phyloP scores from a whole-genome alignment of 2,329 filamentous ascomycete species.

The Hypoxylon sp. region DNA sequence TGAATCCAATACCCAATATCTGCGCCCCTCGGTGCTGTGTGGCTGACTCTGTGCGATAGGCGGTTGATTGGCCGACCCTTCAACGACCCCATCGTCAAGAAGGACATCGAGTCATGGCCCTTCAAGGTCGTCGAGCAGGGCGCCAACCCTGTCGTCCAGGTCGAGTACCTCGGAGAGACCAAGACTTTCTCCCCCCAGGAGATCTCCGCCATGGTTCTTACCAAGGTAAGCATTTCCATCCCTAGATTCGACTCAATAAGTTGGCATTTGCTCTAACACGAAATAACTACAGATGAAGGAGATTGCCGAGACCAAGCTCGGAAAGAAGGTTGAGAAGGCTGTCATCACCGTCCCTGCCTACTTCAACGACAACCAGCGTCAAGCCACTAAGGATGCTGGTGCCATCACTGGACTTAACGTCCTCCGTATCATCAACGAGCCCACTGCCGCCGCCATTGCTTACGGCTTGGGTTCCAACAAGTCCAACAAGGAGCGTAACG shows the following conservation, averaged over 20 bases:
- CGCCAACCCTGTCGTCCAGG: constrained; percentile 90
- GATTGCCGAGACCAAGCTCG: constrained; percentile 96
- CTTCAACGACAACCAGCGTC: constrained; percentile 99
- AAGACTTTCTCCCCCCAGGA: constrained; percentile 98
- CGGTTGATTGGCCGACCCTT: constrained; percentile 97
- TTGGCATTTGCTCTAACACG: constrained; percentile 31
- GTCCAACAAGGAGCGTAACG: constrained; percentile 97
- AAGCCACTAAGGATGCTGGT: constrained; percentile 99
- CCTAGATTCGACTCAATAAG: background rate
- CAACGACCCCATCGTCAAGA: constrained; percentile 96
- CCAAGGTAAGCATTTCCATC: constrained; percentile 73
- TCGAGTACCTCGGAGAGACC: constrained; percentile 92
- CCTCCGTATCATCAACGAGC: constrained; percentile 99
- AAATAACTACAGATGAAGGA: constrained; percentile 85
- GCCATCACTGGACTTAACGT: constrained; percentile 97
- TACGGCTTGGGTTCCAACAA: constrained; percentile 97
- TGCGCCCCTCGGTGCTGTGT: constrained; percentile 1
- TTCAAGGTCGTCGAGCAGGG: constrained; percentile 96
- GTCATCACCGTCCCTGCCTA: constrained; percentile 99
- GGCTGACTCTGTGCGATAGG: constrained; percentile 58
- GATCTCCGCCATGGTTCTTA: constrained; percentile 98
- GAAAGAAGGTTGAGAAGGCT: constrained; percentile 98
- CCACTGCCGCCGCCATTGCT: constrained; percentile 95
- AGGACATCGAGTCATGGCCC: constrained; percentile 98
- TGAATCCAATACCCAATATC: constrained; percentile 4